These are phyloP conservation scores for Metschnikowia chrysomelidarum DNA, from an alignment of 805 yeast genomes.

Conservation along the genomic window DNA sequence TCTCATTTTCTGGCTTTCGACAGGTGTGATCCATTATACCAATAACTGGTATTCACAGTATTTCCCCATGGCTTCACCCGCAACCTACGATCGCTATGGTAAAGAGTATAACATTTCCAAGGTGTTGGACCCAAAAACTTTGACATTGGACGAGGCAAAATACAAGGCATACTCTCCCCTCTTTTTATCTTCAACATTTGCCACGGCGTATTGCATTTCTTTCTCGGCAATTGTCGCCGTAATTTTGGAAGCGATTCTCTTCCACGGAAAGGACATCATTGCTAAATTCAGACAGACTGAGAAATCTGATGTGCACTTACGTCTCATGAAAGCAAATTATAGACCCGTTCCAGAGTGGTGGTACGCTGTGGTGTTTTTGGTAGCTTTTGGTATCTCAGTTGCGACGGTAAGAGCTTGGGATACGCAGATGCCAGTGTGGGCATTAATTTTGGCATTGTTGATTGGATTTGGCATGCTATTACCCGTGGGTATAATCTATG, in stretches of 20 bases:
- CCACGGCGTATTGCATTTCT: conserved; percentile 21
- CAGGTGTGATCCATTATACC: conserved; percentile 21
- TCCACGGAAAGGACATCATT: conserved; percentile 21
- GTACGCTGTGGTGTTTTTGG: conserved; percentile 15
- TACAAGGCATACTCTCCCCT: conserved; percentile 22
- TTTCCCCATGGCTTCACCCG: conserved; percentile 22
- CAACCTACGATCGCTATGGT: conserved; percentile 21
- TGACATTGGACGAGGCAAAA: conserved; percentile 16
- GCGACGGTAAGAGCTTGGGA: conserved; percentile 19
- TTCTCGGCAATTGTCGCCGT: conserved; percentile 23
- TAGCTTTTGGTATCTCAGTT: conserved; percentile 16
- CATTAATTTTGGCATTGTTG: conserved; percentile 16
- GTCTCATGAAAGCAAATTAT: conserved; percentile 20
- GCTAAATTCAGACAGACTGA: conserved; percentile 17
- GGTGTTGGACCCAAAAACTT: conserved; percentile 15
- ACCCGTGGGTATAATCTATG: conserved; percentile 21
- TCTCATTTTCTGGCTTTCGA: conserved; percentile 17
- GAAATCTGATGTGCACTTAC: conserved; percentile 22
- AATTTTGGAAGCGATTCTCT: conserved; percentile 19
- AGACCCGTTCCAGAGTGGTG: conserved; percentile 25
- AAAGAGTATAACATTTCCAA: conserved; percentile 19
- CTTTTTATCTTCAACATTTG: conserved; percentile 21
- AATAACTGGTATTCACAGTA: conserved; percentile 24
- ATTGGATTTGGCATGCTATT: conserved; percentile 17
- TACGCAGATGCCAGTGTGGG: conserved; percentile 21